Conservation (phyloP, 129 eudicot species). For the Escallonia herrerae region DNA sequence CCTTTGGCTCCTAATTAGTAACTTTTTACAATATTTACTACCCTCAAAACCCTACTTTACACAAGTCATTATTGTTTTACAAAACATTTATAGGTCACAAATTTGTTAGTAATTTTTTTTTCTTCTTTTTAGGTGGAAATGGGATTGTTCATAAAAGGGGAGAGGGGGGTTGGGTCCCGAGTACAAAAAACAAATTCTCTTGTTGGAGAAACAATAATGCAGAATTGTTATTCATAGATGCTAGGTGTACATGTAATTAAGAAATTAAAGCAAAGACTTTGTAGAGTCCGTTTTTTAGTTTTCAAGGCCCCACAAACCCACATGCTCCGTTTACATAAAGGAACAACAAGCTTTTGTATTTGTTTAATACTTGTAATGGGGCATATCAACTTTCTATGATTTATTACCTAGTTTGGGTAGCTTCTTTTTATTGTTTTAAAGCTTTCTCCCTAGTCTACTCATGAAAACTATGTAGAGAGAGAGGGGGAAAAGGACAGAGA, state of each 20-base stretch:
- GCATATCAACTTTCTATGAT: slow-evolving; percentile 35
- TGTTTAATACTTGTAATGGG: slow-evolving; percentile 20
- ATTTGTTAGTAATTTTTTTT: not conserved
- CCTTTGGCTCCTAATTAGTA: slow-evolving; percentile 44
- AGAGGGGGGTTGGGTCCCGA: slow-evolving; percentile 24
- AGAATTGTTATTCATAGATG: slow-evolving; percentile 39
- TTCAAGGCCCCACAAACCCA: slow-evolving; percentile 70
- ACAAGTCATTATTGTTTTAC: not conserved
- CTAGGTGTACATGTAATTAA: slow-evolving; percentile 57
- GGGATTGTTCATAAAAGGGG: not conserved
- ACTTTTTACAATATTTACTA: not conserved
- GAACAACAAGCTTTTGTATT: slow-evolving; percentile 25
- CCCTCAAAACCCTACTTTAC: slow-evolving; percentile 26
- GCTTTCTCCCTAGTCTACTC: not conserved
- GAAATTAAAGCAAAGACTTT: slow-evolving; percentile 42
- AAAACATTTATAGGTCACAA: not conserved
- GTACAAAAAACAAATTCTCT: slow-evolving; percentile 31
- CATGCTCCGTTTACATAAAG: slow-evolving; percentile 80
- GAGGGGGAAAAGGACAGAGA: not conserved
- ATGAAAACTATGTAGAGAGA: not conserved
- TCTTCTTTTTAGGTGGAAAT: not conserved
- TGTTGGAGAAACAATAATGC: slow-evolving; percentile 49
- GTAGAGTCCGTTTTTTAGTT: slow-evolving; percentile 55
- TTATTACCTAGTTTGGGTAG: slow-evolving; percentile 41
- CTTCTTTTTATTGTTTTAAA: slow-evolving; percentile 15